Evolutionary conservation across 306 rosid genomes (phyloP).

Genomic region (Cucurbita ficifolia): DNA sequence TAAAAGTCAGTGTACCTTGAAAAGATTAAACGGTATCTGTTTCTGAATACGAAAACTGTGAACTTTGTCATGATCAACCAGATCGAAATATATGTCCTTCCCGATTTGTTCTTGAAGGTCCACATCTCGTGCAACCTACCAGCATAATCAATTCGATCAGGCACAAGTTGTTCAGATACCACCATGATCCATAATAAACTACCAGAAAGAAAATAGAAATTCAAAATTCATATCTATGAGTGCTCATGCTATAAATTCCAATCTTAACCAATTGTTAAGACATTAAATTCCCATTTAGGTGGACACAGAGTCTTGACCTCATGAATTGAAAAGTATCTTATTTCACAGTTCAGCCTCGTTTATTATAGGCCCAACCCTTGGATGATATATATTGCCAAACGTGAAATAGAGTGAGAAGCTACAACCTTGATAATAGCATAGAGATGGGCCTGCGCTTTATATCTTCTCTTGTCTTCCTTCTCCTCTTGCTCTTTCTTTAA

Average conservation of each 20-base stretch:
- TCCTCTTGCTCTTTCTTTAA: constrained; percentile 81
- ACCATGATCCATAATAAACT: background rate
- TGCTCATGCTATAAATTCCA: background rate
- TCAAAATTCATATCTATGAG: background rate
- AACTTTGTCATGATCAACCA: constrained; percentile 93
- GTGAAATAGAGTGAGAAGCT: background rate
- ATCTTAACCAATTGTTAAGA: background rate
- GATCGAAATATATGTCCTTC: constrained; percentile 67
- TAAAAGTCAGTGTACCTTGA: constrained; percentile 44
- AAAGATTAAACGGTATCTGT: constrained; percentile 40
- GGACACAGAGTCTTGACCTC: background rate
- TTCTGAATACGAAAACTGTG: constrained; percentile 63
- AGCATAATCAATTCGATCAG: constrained; percentile 5
- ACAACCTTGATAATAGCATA: constrained; percentile 70
- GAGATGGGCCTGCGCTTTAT: constrained; percentile 84
- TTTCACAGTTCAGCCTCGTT: background rate
- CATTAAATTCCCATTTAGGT: background rate
- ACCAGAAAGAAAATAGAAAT: background rate
- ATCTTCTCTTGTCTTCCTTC: constrained; percentile 69
- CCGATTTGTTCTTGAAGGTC: constrained; percentile 78
- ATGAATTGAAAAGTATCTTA: background rate
- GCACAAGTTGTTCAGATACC: background rate
- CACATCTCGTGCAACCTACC: constrained; percentile 72
- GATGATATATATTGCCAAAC: background rate
- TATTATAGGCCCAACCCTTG: background rate